Conservation (phyloP, 768 basidiomycete species). For the Mycena rosella region DNA sequence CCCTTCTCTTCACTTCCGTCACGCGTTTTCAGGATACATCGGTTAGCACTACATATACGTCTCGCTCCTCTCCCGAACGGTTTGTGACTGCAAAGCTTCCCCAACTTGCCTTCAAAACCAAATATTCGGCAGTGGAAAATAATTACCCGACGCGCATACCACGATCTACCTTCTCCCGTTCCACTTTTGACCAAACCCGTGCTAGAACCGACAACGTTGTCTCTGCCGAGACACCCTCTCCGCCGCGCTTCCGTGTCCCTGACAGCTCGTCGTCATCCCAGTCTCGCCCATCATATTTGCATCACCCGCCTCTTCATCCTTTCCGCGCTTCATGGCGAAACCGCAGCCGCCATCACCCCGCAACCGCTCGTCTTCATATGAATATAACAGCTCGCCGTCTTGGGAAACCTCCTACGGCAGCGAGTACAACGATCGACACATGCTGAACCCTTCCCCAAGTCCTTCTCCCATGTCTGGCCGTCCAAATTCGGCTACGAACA, state of each 20-base stretch:
- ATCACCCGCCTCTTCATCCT: slow-evolving; percentile 44
- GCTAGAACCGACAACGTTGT: slow-evolving; percentile 11
- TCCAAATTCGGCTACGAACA: slow-evolving; percentile 17
- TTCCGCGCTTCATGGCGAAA: slow-evolving; percentile 28
- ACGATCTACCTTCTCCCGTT: slow-evolving; percentile 23
- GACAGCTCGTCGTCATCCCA: slow-evolving; percentile 29
- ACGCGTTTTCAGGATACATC: slow-evolving; percentile 35
- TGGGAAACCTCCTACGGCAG: slow-evolving; percentile 46
- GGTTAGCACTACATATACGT: slow-evolving; percentile 37
- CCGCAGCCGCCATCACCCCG: slow-evolving; percentile 32
- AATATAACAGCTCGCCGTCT: slow-evolving; percentile 40
- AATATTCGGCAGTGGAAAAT: slow-evolving; percentile 23
- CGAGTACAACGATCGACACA: slow-evolving; percentile 34
- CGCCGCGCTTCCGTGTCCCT: slow-evolving; percentile 15
- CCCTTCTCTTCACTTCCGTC: neutral
- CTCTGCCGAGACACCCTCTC: slow-evolving; percentile 34
- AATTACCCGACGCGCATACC: slow-evolving; percentile 36
- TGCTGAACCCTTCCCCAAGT: slow-evolving; percentile 30
- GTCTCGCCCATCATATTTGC: slow-evolving; percentile 43
- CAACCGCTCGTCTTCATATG: slow-evolving; percentile 36
- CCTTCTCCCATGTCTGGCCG: slow-evolving; percentile 30
- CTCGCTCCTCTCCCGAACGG: slow-evolving; percentile 32
- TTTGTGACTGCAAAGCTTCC: slow-evolving; percentile 25
- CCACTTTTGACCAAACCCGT: slow-evolving; percentile 14
- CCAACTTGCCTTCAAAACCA: slow-evolving; percentile 27